These are phyloP conservation scores for Cryphonectria radicalis DNA, from an alignment of 2,329 filamentous ascomycete genomes.

Conservation along the genomic window DNA sequence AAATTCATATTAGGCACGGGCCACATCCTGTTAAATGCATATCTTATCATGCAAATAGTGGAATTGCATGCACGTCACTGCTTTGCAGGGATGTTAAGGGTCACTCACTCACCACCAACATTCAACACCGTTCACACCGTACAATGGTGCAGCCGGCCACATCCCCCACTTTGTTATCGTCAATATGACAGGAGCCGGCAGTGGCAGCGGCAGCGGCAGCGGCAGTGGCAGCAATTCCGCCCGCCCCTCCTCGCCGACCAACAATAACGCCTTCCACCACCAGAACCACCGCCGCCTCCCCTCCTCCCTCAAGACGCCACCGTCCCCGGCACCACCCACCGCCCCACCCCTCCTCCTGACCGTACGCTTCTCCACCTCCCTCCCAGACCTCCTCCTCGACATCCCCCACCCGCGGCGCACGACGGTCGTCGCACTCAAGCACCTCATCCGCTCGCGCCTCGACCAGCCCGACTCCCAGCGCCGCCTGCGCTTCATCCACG, in stretches of 20 bases:
- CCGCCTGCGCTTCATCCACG: slow-evolving; percentile 86
- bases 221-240: slow-evolving; percentile 16
- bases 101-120: not conserved
- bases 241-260: slow-evolving; percentile 23
- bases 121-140: not conserved
- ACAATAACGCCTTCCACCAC: slow-evolving; percentile 17
- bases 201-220: slow-evolving; percentile 12
- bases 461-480: slow-evolving; percentile 63
- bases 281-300: slow-evolving; percentile 1
- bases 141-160: slow-evolving; percentile 7
- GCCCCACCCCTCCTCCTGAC: slow-evolving; percentile 69
- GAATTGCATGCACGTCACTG: not conserved
- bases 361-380: slow-evolving; percentile 85
- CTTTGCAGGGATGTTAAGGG: slow-evolving; percentile 2
- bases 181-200: slow-evolving; percentile 22
- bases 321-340: not conserved
- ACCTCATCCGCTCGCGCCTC: slow-evolving; percentile 76
- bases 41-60: not conserved
- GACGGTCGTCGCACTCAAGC: slow-evolving; percentile 79
- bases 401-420: slow-evolving; percentile 70
- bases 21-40: not conserved
- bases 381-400: slow-evolving; percentile 81
- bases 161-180: slow-evolving; percentile 3
- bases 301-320: slow-evolving; percentile 20
- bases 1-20: not conserved